Evolutionary conservation across 2,329 filamentous ascomycete genomes (phyloP).

Genomic region (Xylariaceae sp.): DNA sequence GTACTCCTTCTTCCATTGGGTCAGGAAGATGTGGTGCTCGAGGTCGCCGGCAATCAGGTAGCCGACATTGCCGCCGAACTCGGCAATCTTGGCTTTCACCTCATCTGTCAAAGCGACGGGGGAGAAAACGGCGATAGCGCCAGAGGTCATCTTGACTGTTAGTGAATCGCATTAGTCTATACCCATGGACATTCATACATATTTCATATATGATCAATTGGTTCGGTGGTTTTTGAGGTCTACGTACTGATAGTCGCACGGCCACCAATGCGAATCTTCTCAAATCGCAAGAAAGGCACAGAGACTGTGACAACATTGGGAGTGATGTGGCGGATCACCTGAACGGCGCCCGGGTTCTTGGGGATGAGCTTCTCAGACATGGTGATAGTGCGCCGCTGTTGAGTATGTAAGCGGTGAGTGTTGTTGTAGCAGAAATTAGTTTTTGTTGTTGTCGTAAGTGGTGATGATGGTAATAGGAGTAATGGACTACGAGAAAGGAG

Average conservation of each 20-base stretch:
- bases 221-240: not conserved
- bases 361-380: slow-evolving; percentile 66
- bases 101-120: slow-evolving; percentile 80
- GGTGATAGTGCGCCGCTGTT: slow-evolving; percentile 19
- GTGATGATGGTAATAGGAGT: not conserved
- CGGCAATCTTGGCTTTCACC: slow-evolving; percentile 59
- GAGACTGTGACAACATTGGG: slow-evolving; percentile 75
- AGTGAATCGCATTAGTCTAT: slow-evolving; percentile 2
- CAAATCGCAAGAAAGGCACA: slow-evolving; percentile 79
- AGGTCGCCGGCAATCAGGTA: slow-evolving; percentile 87
- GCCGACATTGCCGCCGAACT: slow-evolving; percentile 64
- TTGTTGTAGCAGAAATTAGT: not conserved
- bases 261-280: slow-evolving; percentile 76
- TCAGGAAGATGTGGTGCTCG: slow-evolving; percentile 93
- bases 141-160: slow-evolving; percentile 53
- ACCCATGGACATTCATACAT: not conserved
- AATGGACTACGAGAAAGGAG: slow-evolving; percentile 3
- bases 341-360: slow-evolving; percentile 70
- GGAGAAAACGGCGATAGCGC: slow-evolving; percentile 83
- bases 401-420: slow-evolving; percentile 3
- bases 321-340: slow-evolving; percentile 84
- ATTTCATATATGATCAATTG: not conserved
- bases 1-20: slow-evolving; percentile 76
- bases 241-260: slow-evolving; percentile 74
- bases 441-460: not conserved